Evolutionary conservation across 306 rosid species (phyloP), one percentile per base, ranked within the genome.

Genomic region (Trifolium repens): DNA sequence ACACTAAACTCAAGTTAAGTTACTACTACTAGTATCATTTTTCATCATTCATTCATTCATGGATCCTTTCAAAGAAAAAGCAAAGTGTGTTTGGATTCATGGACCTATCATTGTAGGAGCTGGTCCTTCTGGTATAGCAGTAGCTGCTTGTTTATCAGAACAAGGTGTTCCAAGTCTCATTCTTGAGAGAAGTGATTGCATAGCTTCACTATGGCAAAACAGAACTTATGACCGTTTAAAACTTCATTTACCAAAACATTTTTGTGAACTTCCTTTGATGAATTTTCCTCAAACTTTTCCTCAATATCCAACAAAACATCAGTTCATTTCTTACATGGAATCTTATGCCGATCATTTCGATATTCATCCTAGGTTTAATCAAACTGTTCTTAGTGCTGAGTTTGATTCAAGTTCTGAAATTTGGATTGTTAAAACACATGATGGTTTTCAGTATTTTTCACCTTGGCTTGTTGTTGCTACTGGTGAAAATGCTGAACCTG

Each of bases 41-140:
- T 65, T 3, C 24, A 22, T 22, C 24, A 22, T 22, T 22, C 24
- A 22, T 22, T 22, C 24, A 22, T 22, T 22, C 49, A 93, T 93
- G 98, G 91, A 83, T 85, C 83, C 89, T 81, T 85, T 74, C 63
- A 75, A 84, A 66, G 78, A 84, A 14, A 32, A 62, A 34, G 17
- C 69, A 7, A 88, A 76, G 67, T 70, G 80, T 17, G 50, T 67
- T 7, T 63, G 84, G 81, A 84, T 88, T 52, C 43, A 80, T 2
- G 99, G 98, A 2, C 93, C 99, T n/a, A 88, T 96, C 60, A 83
- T 96, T 1, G 80, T 96, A 19, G 99, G 99, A 0, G 96, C 97
- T n/a, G 99, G 99, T 14, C 98, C 99, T 16, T 96, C 99, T 0
- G 99, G 99, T 7, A 75, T 96, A 12, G 99, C 99, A 1, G 97